Conservation (phyloP, 306 rosid genomes). For the Quercus gilva region DNA sequence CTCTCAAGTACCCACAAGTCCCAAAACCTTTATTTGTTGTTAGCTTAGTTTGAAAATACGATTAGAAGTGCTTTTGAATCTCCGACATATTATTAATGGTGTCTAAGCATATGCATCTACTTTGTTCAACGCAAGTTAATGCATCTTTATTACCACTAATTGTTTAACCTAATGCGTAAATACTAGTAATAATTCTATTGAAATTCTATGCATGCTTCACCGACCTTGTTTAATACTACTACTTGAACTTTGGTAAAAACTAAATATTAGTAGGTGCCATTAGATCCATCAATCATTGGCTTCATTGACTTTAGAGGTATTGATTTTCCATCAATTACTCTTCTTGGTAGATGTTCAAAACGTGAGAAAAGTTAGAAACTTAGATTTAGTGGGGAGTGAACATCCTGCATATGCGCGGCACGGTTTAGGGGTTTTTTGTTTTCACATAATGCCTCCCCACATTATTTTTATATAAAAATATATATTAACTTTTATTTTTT, state of each 20-base stretch:
- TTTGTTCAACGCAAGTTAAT: conserved; percentile 31
- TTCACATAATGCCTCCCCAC: background rate
- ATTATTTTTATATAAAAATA: background rate
- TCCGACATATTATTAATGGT: conserved; percentile 39
- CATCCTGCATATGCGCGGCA: background rate
- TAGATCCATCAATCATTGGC: conserved; percentile 13
- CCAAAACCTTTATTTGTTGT: background rate
- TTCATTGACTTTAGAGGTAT: background rate
- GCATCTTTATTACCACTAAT: conserved; percentile 28
- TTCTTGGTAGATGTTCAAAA: background rate
- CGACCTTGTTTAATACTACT: background rate
- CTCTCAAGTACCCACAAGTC: background rate
- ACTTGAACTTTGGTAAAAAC: background rate
- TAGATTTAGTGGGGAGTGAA: background rate
- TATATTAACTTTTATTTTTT: no score
- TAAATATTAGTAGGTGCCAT: background rate
- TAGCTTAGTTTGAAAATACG: background rate
- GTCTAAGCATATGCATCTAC: conserved; percentile 39
- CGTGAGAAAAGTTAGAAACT: background rate
- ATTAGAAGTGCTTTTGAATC: conserved; percentile 22
- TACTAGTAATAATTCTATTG: background rate
- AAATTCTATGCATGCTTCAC: background rate
- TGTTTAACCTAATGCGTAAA: conserved; percentile 10
- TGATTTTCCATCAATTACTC: background rate
- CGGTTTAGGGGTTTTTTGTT: background rate